phyloP scores from a whole-genome alignment of 1,139 yeast genomes.

The Hansenula sp. region DNA sequence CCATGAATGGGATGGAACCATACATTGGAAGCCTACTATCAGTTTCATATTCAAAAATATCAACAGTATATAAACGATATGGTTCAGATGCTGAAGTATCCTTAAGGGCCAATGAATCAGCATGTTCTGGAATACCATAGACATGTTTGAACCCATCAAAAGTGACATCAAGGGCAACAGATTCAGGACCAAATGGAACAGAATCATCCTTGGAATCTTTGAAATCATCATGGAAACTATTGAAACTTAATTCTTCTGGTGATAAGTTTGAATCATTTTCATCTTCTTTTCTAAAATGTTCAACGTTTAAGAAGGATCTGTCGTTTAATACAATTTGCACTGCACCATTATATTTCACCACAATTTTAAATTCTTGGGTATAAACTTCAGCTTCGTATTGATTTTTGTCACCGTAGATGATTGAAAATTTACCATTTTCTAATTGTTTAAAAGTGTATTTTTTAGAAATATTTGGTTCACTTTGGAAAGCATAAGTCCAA shows the following conservation, averaged over 20 bases:
- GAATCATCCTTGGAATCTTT: constrained; percentile 56
- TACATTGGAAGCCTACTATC: constrained; percentile 87
- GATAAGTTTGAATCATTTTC: constrained; percentile 36
- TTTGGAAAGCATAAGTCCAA: constrained; percentile 52
- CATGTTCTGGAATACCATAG: constrained; percentile 95
- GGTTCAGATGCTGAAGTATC: constrained; percentile 70
- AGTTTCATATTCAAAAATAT: constrained; percentile 86
- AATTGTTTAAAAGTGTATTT: constrained; percentile 12
- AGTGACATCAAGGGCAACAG: constrained; percentile 73
- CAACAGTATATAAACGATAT: constrained; percentile 86
- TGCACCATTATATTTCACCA: constrained; percentile 39
- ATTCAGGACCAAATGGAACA: constrained; percentile 84
- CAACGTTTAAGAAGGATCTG: constrained; percentile 65
- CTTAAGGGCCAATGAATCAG: constrained; percentile 68
- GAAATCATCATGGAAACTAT: constrained; percentile 58
- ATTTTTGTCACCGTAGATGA: constrained; percentile 38
- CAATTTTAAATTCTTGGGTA: constrained; percentile 49
- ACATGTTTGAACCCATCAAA: constrained; percentile 59
- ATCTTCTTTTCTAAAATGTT: constrained; percentile 59
- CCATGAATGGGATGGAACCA: constrained; percentile 86
- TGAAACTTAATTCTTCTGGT: constrained; percentile 52
- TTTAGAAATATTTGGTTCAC: constrained; percentile 16
- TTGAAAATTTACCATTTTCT: constrained; percentile 22
- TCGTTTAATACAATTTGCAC: constrained; percentile 62
- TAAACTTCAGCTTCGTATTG: constrained; percentile 37